Base-by-base conservation (phyloP, 2,329 filamentous ascomycete genomes). In the Ciborinia camelliae region DNA sequence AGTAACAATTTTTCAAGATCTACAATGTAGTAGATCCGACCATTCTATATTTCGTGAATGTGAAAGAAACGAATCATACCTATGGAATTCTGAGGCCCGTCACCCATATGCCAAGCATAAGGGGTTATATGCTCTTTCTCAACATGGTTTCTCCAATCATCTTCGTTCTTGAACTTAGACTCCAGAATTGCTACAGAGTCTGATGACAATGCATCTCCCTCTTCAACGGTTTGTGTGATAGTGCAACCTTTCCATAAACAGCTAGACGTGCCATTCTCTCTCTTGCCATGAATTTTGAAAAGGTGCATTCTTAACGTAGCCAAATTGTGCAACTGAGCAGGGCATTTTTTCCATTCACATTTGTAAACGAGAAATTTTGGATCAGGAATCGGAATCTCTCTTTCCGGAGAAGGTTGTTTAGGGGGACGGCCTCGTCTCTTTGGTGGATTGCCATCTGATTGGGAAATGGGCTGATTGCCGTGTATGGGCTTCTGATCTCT, bases 321-420 rank as follows among this genome's bases (percentile, higher is more conserved):
- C 64, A 87, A 74, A 70, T 89, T 89, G 59, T 87, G 84, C 53
- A 89, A 76, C 74, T 87, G 83, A 4, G 86, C 86, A 37, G 78
- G 79, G 71, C 86, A 89, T 0, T 77, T 77, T 28, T 75, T 68
- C 86, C 86, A 89, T 72, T 88, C 84, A 73, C 86, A 89, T 12
- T 80, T 65, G 70, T 85, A 89, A 2, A 78, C 73, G n/a, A 79
- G 64, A 69, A 82, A 87, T 5, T 74, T 75, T 7, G 82, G 79
- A 28, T 78, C 68, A 3, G 70, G 68, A 26, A 54, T 37, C 5
- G 51, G 35, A n/a, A 70, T 62, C 4, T 62, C 45, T 26, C 58
- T 35, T 39, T 58, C 64, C 6, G 35, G 28, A 28, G 48, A 30
- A 23, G 57, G 52, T 23, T 37, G 28, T 35, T 65, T 69, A 10